Evolutionary conservation across 495 filamentous ascomycete genomes (phyloP).

Genomic region (Bryoglossum gracile): DNA sequence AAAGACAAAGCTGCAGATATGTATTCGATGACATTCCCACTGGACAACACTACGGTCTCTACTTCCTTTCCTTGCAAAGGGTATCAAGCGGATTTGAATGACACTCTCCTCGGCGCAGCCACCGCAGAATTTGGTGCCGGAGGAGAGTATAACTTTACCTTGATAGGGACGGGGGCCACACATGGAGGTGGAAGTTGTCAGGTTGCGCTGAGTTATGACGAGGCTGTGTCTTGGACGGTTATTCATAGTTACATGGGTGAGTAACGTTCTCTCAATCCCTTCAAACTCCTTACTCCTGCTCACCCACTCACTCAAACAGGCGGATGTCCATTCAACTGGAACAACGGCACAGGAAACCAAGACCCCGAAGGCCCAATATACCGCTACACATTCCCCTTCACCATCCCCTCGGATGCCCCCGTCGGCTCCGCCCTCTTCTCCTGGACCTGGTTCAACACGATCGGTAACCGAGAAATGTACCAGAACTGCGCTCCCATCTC

Average conservation of each 20-base stretch:
- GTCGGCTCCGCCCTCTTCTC: slow-evolving; percentile 54
- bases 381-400: slow-evolving; percentile 48
- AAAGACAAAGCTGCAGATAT: slow-evolving; percentile 48
- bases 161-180: slow-evolving; percentile 47
- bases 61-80: slow-evolving; percentile 60
- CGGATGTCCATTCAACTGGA: too few relatives aligned
- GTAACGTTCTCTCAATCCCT: slow-evolving; percentile 47
- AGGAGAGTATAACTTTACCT: slow-evolving; percentile 46
- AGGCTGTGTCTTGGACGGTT: slow-evolving; percentile 53
- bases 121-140: slow-evolving; percentile 50
- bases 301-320: too few relatives aligned
- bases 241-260: slow-evolving; percentile 59
- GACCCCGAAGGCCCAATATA: too few relatives aligned
- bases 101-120: slow-evolving; percentile 36
- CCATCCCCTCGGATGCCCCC: slow-evolving; percentile 53
- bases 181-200: slow-evolving; percentile 65
- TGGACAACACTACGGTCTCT: slow-evolving; percentile 19
- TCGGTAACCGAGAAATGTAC: slow-evolving; percentile 64
- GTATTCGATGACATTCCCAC: slow-evolving; percentile 50
- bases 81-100: slow-evolving; percentile 46
- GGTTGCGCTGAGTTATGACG: slow-evolving; percentile 54
- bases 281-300: too few relatives aligned
- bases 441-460: slow-evolving; percentile 55
- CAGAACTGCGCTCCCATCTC: slow-evolving; percentile 58
- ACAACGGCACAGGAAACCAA: too few relatives aligned